These are phyloP conservation scores for Daldinia concentrica DNA, from an alignment of 495 filamentous ascomycete species.

Conservation along the genomic window DNA sequence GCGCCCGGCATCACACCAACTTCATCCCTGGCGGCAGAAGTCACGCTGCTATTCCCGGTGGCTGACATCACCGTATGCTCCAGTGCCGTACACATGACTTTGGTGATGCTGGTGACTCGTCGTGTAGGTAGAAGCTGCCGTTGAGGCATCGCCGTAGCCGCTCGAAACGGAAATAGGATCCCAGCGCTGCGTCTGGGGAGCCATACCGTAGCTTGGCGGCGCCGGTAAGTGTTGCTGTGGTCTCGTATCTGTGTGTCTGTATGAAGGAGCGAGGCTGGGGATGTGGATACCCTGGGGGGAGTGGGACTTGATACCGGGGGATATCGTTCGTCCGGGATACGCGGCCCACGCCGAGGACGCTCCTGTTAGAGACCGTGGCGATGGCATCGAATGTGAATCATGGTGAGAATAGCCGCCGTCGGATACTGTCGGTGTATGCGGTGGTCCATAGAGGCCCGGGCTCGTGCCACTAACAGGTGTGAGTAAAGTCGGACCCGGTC, in stretches of 20 bases:
- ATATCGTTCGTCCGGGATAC: conserved; percentile 52
- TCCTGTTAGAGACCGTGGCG: conserved; percentile 54
- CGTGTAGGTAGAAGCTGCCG: conserved; percentile 49
- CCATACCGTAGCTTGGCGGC: conserved; percentile 43
- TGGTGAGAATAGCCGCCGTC: conserved; percentile 50
- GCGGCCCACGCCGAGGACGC: conserved; percentile 49
- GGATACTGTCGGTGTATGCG: conserved; percentile 53
- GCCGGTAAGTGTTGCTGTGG: conserved; percentile 40
- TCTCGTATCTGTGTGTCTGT: conserved; percentile 36
- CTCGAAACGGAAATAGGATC: conserved; percentile 44
- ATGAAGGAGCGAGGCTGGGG: conserved; percentile 43
- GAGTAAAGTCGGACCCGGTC: conserved; percentile 44
- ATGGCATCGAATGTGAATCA: conserved; percentile 53
- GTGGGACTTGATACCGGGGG: conserved; percentile 52
- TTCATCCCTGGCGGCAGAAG: conserved; percentile 1
- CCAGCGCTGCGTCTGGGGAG: conserved; percentile 39
- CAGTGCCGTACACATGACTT: conserved; percentile 52
- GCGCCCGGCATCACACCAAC: conserved; percentile 8
- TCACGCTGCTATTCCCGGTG: conserved; percentile 50
- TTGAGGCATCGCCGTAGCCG: conserved; percentile 53
- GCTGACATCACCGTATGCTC: conserved; percentile 53
- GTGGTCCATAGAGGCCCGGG: conserved; percentile 48
- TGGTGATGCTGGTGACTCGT: conserved; percentile 46
- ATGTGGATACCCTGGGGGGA: conserved; percentile 49
- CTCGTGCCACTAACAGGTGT: conserved; percentile 49